Evolutionary conservation across 2,329 filamentous ascomycete species (phyloP).

Genomic region (Colletotrichum brevisporum): DNA sequence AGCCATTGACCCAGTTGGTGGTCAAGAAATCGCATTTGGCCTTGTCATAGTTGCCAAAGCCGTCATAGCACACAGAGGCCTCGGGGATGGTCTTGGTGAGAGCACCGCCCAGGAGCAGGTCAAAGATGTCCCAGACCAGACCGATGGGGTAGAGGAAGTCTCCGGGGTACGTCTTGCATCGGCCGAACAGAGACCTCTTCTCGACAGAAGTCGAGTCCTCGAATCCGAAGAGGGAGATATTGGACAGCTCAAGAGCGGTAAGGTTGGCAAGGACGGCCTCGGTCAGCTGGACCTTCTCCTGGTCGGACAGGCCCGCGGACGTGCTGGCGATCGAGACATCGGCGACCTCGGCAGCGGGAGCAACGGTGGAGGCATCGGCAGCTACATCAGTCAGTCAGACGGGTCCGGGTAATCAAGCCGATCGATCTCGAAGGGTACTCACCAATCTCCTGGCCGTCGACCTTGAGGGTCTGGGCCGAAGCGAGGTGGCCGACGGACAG

Average conservation of each 20-base stretch:
- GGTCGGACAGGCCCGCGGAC: constrained; percentile 27
- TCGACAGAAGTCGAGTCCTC: constrained; percentile 40
- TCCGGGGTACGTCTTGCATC: constrained; percentile 53
- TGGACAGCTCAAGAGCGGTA: constrained; percentile 47
- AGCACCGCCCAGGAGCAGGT: constrained; percentile 50
- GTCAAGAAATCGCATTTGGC: constrained; percentile 49
- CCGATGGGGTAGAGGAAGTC: constrained; percentile 49
- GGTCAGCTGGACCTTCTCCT: constrained; percentile 51
- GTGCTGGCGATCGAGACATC: constrained; percentile 16
- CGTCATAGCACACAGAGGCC: constrained; percentile 51
- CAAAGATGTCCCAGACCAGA: constrained; percentile 51
- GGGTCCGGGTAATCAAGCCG: background rate
- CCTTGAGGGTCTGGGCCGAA: constrained; percentile 45
- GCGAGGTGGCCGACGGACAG: constrained; percentile 28
- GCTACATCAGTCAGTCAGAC: constrained; percentile 32
- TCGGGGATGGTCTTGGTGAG: constrained; percentile 51
- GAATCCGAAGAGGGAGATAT: constrained; percentile 53
- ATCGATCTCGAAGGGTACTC: constrained; percentile 18
- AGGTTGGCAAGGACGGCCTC: constrained; percentile 51
- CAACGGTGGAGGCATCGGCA: constrained; percentile 44
- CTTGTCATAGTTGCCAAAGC: constrained; percentile 49
- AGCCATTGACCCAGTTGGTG: constrained; percentile 47
- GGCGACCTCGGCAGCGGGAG: constrained; percentile 41
- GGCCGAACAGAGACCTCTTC: constrained; percentile 43
- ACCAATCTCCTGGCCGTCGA: constrained; percentile 45